Evolutionary conservation across 176 grass and related monocot genomes (phyloP), one percentile per base, ranked within the genome.

Genomic region (Chrysopogon serrulatus): DNA sequence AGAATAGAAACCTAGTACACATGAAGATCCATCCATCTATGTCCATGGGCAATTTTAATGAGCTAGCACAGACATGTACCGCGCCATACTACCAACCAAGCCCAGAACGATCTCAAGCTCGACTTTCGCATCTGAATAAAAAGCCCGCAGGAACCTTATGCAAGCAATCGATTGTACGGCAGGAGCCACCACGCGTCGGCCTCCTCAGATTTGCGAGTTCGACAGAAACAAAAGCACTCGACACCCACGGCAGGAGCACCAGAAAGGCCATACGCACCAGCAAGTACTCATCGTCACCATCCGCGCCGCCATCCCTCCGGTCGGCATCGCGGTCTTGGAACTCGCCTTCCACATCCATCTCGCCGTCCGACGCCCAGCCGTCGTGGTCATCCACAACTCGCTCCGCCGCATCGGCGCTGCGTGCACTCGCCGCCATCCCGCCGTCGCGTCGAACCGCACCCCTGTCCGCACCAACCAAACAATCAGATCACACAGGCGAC

Each of bases 331-430:
- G 53, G 30, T 21, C 79, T 19, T 65, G 65, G 72, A n/a, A 1
- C 65, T 83, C 88, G 42, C 23, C 67, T 17, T 45, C 87, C 23
- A 23, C 28, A 37, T 84, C 88, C 56, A 90, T 83, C 79, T 90
- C 88, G 40, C 47, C 88, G 56, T 90, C 88, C 28, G 79, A 86
- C 26, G 21, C 78, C 40, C 87, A n/a, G n/a, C n/a, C n/a, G n/a
- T n/a, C n/a, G n/a, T n/a, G n/a, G n/a, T n/a, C n/a, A n/a, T n/a
- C n/a, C 61, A 11, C 23, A 49, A 15, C 33, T 71, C 23, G 23
- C 3, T 9, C 35, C 8, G 78, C 69, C 26, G 77, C 80, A 26
- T 53, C 49, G 4, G 70, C 66, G 2, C 6, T 10, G 37, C 73
- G 68, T 82, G 35, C 60, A 75, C 57, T 74, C 35, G 81, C 44